Evolutionary conservation across 2,329 filamentous ascomycete species (phyloP).

Genomic region (Colletotrichum sp.): DNA sequence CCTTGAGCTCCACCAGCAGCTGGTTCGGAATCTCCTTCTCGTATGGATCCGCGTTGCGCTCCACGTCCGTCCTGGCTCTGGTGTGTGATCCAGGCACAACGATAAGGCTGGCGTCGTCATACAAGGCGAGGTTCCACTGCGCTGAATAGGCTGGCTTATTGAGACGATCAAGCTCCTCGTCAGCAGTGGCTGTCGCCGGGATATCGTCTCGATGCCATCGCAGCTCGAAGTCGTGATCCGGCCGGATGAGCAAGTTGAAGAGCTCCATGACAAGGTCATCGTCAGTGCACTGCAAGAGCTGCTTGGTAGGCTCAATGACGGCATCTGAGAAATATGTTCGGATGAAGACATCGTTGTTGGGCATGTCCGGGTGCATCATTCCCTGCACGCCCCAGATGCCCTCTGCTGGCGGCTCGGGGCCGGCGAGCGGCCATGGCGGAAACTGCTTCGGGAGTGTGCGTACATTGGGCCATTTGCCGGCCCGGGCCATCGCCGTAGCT

Average conservation of each 20-base stretch:
- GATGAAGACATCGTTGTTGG: slow-evolving; percentile 66
- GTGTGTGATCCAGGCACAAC: slow-evolving; percentile 79
- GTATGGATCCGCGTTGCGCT: slow-evolving; percentile 71
- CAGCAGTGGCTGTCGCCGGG: slow-evolving; percentile 63
- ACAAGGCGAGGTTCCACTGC: slow-evolving; percentile 88
- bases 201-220: slow-evolving; percentile 90
- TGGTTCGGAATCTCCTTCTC: slow-evolving; percentile 67
- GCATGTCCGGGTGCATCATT: slow-evolving; percentile 76
- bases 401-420: slow-evolving; percentile 51
- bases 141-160: slow-evolving; percentile 70
- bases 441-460: slow-evolving; percentile 90
- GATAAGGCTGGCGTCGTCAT: slow-evolving; percentile 74
- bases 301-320: slow-evolving; percentile 66
- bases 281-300: slow-evolving; percentile 62
- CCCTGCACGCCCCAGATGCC: slow-evolving; percentile 94
- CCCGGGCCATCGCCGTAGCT: slow-evolving; percentile 65
- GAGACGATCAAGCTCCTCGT: slow-evolving; percentile 71
- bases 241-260: slow-evolving; percentile 83
- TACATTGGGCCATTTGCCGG: slow-evolving; percentile 80
- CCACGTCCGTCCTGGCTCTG: slow-evolving; percentile 71
- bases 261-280: slow-evolving; percentile 83
- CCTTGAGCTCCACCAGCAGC: slow-evolving; percentile 66
- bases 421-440: slow-evolving; percentile 70
- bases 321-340: slow-evolving; percentile 73
- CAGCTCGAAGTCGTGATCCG: slow-evolving; percentile 73